Conservation (phyloP, 805 yeast species). For the Starmerella bombicola region DNA sequence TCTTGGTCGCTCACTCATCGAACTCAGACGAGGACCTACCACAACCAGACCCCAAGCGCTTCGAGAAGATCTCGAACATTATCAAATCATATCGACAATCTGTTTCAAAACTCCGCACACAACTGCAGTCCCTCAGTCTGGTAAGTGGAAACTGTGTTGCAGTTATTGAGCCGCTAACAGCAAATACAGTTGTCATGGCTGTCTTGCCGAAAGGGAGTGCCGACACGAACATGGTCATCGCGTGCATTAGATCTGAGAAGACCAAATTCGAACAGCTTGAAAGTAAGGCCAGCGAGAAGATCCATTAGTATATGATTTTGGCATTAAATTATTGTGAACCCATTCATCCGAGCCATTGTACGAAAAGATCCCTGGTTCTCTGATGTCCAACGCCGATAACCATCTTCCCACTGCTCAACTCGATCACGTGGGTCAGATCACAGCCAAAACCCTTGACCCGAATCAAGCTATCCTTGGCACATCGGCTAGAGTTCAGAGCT, state of each 20-base stretch:
- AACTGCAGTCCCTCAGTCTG: conserved; percentile 62
- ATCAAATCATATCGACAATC: conserved; percentile 91
- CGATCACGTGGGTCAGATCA: too few species aligned
- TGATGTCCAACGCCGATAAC: too few species aligned
- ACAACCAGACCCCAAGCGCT: conserved; percentile 72
- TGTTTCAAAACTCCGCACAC: conserved; percentile 73
- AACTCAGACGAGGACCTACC: conserved; percentile 8
- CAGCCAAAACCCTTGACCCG: too few species aligned
- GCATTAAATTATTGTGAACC: background rate
- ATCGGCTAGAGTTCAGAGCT: too few species aligned
- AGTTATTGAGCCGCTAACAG: conserved; percentile 32
- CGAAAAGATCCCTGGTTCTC: background rate
- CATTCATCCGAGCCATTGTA: background rate
- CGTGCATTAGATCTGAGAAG: conserved; percentile 31
- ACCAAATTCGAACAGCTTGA: conserved; percentile 33
- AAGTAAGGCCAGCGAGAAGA: conserved; percentile 12
- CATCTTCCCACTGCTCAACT: too few species aligned
- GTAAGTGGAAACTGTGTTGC: conserved; percentile 39
- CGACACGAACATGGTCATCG: conserved; percentile 18
- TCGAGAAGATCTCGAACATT: conserved; percentile 85
- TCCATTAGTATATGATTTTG: too few species aligned
- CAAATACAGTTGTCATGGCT: conserved; percentile 36
- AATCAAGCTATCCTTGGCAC: too few species aligned
- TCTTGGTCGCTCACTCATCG: conserved; percentile 49
- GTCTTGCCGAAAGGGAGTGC: conserved; percentile 28